These are phyloP conservation scores for Didymella glomerata DNA, from an alignment of 2,329 filamentous ascomycete species.

Conservation along the genomic window DNA sequence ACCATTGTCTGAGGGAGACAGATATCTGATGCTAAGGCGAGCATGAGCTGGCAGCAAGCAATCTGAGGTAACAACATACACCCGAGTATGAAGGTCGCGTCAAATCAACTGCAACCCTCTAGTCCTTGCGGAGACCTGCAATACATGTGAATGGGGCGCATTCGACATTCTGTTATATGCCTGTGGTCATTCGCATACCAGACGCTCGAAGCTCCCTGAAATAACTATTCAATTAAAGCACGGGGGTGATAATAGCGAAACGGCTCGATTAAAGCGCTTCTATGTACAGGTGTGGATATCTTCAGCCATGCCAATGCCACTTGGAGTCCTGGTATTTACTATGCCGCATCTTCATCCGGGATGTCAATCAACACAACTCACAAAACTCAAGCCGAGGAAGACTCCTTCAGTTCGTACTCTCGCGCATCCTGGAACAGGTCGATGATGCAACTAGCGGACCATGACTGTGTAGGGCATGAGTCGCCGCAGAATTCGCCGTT, in stretches of 20 bases:
- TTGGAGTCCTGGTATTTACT: neutral
- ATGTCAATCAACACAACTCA: neutral
- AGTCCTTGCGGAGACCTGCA: neutral
- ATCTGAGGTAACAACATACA: neutral
- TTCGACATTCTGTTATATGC: neutral
- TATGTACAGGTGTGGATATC: slow-evolving; percentile 8
- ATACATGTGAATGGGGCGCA: too few species aligned
- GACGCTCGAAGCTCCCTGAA: neutral
- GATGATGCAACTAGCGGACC: slow-evolving; percentile 93
- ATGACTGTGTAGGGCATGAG: slow-evolving; percentile 95
- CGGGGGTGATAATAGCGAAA: too few species aligned
- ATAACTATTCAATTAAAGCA: too few species aligned
- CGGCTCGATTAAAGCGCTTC: slow-evolving; percentile 1
- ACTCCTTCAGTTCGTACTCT: slow-evolving; percentile 43
- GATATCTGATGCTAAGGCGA: slow-evolving; percentile 4
- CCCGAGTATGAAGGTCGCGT: neutral
- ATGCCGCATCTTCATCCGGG: neutral
- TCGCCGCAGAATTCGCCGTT: slow-evolving; percentile 83
- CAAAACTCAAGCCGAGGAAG: slow-evolving; percentile 2
- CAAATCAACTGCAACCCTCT: neutral
- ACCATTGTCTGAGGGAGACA: neutral
- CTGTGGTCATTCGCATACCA: neutral
- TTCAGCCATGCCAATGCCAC: neutral
- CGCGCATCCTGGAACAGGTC: slow-evolving; percentile 92
- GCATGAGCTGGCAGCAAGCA: neutral